Conservation (phyloP, 306 rosid species). For the Corylus americana region DNA sequence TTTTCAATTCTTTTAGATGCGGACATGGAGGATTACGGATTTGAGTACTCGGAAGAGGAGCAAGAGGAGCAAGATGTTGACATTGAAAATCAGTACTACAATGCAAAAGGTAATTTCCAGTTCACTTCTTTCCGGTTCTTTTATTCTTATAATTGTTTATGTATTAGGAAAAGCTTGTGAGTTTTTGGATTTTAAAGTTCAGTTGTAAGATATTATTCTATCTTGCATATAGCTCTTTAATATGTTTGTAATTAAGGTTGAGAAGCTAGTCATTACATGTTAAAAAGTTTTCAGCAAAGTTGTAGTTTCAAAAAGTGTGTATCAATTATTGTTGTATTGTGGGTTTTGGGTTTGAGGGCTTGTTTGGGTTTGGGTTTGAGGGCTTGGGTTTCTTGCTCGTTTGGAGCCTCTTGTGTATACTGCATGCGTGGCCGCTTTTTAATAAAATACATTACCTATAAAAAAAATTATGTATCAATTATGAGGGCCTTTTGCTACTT, state of each 20-base stretch:
- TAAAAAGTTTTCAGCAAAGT: background rate
- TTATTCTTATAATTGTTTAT: background rate
- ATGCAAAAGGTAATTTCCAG: slow-evolving; percentile 68
- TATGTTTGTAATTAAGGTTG: background rate
- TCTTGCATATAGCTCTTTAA: background rate
- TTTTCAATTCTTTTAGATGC: slow-evolving; percentile 61
- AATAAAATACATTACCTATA: too few species aligned
- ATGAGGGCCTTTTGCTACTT: too few species aligned
- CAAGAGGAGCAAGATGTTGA: slow-evolving; percentile 99
- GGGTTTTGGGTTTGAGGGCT: too few species aligned
- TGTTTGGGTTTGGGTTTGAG: too few species aligned
- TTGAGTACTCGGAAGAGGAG: slow-evolving; percentile 98
- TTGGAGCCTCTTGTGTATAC: too few species aligned
- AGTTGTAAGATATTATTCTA: background rate
- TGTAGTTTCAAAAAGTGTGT: background rate
- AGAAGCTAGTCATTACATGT: background rate
- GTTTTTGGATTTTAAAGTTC: slow-evolving; percentile 6
- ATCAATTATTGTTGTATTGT: background rate
- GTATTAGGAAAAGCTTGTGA: slow-evolving; percentile 15
- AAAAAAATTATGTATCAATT: too few species aligned
- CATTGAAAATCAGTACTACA: slow-evolving; percentile 96
- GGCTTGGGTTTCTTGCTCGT: too few species aligned
- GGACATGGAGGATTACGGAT: slow-evolving; percentile 98
- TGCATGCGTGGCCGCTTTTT: too few species aligned
- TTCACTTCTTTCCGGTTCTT: slow-evolving; percentile 1